Conservation (phyloP, 768 basidiomycete species). For the Pulveroboletus sp. region DNA sequence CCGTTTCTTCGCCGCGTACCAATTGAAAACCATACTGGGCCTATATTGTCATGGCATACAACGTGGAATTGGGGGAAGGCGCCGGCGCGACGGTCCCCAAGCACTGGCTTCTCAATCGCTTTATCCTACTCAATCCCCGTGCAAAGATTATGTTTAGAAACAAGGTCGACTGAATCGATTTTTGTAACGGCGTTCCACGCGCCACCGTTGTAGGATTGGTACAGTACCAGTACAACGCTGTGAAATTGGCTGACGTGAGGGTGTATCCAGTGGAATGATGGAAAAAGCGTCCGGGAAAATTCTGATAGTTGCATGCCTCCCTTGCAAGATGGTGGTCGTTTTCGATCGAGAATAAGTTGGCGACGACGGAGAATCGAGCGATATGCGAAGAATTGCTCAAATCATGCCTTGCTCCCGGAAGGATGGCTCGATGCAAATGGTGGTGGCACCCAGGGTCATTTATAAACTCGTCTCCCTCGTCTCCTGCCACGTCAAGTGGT, state of each 20-base stretch:
- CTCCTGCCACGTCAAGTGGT: background rate
- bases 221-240: slow-evolving; percentile 44
- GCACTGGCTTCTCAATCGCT: background rate
- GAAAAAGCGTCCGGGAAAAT: slow-evolving; percentile 28
- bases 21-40: slow-evolving; percentile 16
- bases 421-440: slow-evolving; percentile 15
- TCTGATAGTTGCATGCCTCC: slow-evolving; percentile 31
- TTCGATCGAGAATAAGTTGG: slow-evolving; percentile 41
- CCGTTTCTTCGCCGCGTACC: slow-evolving; percentile 11
- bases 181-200: too few relatives aligned
- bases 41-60: slow-evolving; percentile 9
- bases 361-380: slow-evolving; percentile 39
- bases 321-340: slow-evolving; percentile 35
- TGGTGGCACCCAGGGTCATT: background rate
- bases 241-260: slow-evolving; percentile 25
- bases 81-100: background rate
- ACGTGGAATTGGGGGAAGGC: slow-evolving; percentile 2
- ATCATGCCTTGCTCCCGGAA: slow-evolving; percentile 13
- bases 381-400: slow-evolving; percentile 16
- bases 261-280: slow-evolving; percentile 26
- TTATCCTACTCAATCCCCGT: background rate
- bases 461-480: background rate
- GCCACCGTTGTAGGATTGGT: background rate
- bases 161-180: background rate
- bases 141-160: slow-evolving; percentile 3